Percentiles rank a stretch among this genome's conserved stretches.
These are phyloP conservation scores for Xylaria nigripes DNA, from an alignment of 495 filamentous ascomycete species.

Conservation along the genomic window DNA sequence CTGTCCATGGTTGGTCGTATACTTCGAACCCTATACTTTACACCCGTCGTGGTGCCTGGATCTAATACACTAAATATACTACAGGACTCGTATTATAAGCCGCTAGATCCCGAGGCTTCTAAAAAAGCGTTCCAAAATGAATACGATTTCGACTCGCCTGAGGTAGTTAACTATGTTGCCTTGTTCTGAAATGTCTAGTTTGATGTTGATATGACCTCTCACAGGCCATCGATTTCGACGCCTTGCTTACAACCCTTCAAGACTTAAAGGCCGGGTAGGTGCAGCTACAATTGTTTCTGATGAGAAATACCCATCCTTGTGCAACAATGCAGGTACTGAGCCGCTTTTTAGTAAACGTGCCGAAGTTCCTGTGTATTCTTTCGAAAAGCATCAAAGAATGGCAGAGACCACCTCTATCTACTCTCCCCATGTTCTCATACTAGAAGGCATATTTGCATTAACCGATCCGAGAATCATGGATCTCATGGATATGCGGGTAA, in stretches of 20 bases:
- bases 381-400: constrained; percentile 79
- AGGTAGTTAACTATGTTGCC: constrained; percentile 34
- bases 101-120: constrained; percentile 63
- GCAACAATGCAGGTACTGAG: constrained; percentile 2
- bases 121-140: constrained; percentile 74
- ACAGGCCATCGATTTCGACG: constrained; percentile 86
- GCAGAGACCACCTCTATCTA: constrained; percentile 78
- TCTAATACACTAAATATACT: constrained; percentile 7
- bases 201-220: constrained; percentile 12
- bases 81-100: constrained; percentile 96
- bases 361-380: constrained; percentile 92
- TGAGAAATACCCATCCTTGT: not conserved
- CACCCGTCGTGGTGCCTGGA: not conserved
- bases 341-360: constrained; percentile 62
- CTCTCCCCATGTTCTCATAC: constrained; percentile 88
- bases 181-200: not conserved
- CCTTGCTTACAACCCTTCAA: constrained; percentile 66
- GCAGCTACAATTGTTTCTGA: not conserved
- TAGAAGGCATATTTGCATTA: constrained; percentile 93
- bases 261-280: constrained; percentile 87
- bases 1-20: constrained; percentile 69
- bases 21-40: not conserved
- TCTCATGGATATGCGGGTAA: constrained; percentile 82
- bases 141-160: constrained; percentile 91
- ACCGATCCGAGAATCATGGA: constrained; percentile 82